Conservation (phyloP, 2,329 filamentous ascomycete genomes). For the Zopfia rhizophila region DNA sequence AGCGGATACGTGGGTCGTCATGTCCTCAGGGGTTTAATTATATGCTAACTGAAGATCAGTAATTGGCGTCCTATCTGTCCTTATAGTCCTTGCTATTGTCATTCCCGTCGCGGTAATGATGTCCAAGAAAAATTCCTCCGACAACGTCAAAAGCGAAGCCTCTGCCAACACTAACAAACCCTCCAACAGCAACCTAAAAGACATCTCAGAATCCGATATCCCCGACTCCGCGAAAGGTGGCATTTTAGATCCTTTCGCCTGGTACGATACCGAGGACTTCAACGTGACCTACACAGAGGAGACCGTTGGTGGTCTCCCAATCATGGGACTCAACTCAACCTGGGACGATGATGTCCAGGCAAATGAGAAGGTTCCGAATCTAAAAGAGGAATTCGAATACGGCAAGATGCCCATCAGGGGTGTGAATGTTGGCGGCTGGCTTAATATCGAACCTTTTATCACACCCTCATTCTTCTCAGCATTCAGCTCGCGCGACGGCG, state of each 20-base stretch:
- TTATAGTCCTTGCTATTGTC: conserved; percentile 57
- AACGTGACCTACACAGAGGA: conserved; percentile 92
- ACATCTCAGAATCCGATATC: conserved; percentile 56
- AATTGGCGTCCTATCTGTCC: conserved; percentile 47
- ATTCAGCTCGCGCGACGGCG: conserved; percentile 67
- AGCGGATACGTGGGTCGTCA: conserved; percentile 68
- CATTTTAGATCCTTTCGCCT: conserved; percentile 87
- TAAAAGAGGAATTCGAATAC: conserved; percentile 83
- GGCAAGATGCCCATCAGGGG: conserved; percentile 82
- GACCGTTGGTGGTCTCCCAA: conserved; percentile 83
- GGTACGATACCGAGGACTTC: conserved; percentile 90
- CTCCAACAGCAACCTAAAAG: conserved; percentile 57
- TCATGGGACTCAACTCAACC: conserved; percentile 86
- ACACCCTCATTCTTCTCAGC: conserved; percentile 87
- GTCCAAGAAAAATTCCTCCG: conserved; percentile 54
- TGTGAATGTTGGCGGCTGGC: conserved; percentile 94
- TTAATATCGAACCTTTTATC: conserved; percentile 94
- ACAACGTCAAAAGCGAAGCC: conserved; percentile 35
- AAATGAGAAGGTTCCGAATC: conserved; percentile 81
- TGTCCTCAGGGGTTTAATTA: too few species aligned
- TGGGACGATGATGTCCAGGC: conserved; percentile 87
- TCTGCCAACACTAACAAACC: conserved; percentile 43
- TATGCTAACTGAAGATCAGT: conserved; percentile 37
- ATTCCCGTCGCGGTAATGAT: conserved; percentile 60
- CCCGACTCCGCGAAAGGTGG: conserved; percentile 73